Evolutionary conservation across 2,329 filamentous ascomycete species (phyloP), one percentile per base, ranked within the genome.

Genomic region (Cladosporium sp.): DNA sequence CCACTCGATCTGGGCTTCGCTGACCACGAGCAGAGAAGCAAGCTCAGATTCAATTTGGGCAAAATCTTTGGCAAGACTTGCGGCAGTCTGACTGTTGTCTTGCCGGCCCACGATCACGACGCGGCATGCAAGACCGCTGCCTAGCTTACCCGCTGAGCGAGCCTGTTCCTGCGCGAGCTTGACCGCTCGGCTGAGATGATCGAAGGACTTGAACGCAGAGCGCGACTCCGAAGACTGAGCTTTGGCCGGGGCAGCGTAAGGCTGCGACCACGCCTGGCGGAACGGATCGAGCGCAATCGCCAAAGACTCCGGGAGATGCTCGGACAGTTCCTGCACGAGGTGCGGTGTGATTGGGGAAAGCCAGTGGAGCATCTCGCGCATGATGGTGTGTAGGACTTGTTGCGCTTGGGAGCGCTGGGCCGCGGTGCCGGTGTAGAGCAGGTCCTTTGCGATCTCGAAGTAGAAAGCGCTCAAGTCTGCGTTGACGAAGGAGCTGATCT

Each of bases 401-500:
- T 90, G 87, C 1, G 86, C 84, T 26, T 82, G 81, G 30, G 81
- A 74, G 62, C 87, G 82, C 57, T 90, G 90, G 15, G 86, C 84
- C 15, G 86, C 86, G 67, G 89, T 86, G 34, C 91, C 92, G 55
- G 93, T 95, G 81, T 99, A 99, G 1, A 98, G 83, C 3, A 92
- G 85, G 74, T 99, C 95, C 78, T 99, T 99, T 72, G 93, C 84
- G 0, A 91, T 88, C 78, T 99, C 95, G 66, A 99, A 87, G 77
- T 98, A 99, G 78, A 97, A 96, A 0, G 94, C 90, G 0, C 93
- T 97, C 28, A 99, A 84, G 71, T 97, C 92, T 28, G 85, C 88
- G 65, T 88, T 88, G 67, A 96, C 85, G 89, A 93, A 97, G 69
- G 87, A 86, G 78, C 93, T 96, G 69, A 98, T 84, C 4, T 85